A percentile compares a stretch with the other conserved stretches of the same genome.
Evolutionary conservation across 208 protist species (phyloP).

Genomic region (Balamuthia mandrillaris): DNA sequence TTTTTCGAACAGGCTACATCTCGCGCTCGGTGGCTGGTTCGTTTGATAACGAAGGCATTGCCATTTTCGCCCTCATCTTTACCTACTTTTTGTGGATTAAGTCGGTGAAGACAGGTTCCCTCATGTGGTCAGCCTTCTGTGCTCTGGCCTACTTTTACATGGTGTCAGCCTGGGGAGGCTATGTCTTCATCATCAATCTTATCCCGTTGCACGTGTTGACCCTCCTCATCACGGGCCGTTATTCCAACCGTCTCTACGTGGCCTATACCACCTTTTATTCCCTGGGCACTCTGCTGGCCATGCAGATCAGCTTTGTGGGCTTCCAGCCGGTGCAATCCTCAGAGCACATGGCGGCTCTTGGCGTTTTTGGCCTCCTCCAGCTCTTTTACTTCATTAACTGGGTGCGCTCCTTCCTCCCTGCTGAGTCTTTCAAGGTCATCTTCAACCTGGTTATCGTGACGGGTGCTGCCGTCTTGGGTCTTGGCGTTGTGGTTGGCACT

Average conservation of each 20-base stretch:
- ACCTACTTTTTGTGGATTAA: constrained; percentile 69
- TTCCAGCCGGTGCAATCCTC: constrained; percentile 86
- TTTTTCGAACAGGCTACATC: constrained; percentile 81
- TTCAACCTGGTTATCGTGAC: constrained; percentile 29
- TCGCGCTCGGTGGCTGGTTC: constrained; percentile 96
- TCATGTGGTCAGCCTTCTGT: constrained; percentile 72
- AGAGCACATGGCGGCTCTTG: constrained; percentile 89
- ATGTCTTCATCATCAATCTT: constrained; percentile 96
- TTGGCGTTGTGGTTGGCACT: constrained; percentile 15
- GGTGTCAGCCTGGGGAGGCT: constrained; percentile 93
- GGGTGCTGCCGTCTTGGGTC: neutral
- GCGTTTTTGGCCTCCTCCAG: constrained; percentile 80
- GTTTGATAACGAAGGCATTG: constrained; percentile 97
- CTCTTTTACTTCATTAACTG: constrained; percentile 64
- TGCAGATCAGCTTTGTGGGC: constrained; percentile 89
- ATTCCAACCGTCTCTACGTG: constrained; percentile 81
- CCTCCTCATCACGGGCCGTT: constrained; percentile 80
- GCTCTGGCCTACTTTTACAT: constrained; percentile 81
- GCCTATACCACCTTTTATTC: constrained; percentile 91
- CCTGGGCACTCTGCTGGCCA: constrained; percentile 87
- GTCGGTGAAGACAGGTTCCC: constrained; percentile 78
- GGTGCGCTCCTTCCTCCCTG: constrained; percentile 58
- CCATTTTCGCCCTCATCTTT: constrained; percentile 91
- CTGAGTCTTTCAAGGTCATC: constrained; percentile 53
- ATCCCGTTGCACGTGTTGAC: constrained; percentile 89